These are phyloP conservation scores for Olyra latifolia DNA, from an alignment of 176 grass and related monocot species.

Conservation along the genomic window DNA sequence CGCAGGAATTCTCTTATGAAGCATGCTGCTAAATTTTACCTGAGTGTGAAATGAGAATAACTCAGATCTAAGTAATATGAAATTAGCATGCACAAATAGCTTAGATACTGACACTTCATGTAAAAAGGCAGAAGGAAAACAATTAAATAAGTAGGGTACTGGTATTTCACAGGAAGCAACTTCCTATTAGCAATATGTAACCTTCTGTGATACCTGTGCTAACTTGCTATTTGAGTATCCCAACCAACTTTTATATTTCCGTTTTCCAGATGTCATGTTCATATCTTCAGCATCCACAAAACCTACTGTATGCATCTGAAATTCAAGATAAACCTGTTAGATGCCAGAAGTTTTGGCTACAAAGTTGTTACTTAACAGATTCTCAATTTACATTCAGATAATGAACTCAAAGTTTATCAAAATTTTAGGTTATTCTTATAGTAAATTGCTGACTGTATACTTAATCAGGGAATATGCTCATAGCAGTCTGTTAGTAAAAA, in stretches of 20 bases:
- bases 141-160: not conserved
- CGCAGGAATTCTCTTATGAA: slow-evolving; percentile 86
- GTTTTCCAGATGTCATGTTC: slow-evolving; percentile 76
- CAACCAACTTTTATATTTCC: slow-evolving; percentile 72
- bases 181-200: not conserved
- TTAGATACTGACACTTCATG: not conserved
- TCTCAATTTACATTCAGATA: not conserved
- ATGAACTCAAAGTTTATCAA: not conserved
- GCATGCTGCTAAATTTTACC: slow-evolving; percentile 98
- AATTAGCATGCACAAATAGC: slow-evolving; percentile 18
- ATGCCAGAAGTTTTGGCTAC: not conserved
- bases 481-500: not conserved
- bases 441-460: not conserved
- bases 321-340: slow-evolving; percentile 31
- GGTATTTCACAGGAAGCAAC: not conserved
- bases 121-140: not conserved
- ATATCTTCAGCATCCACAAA: slow-evolving; percentile 92
- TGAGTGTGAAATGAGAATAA: slow-evolving; percentile 35
- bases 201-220: slow-evolving; percentile 65
- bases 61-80: slow-evolving; percentile 13
- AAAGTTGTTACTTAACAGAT: not conserved
- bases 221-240: slow-evolving; percentile 96
- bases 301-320: slow-evolving; percentile 85
- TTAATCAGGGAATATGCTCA: not conserved
- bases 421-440: not conserved